Evolutionary conservation across 805 yeast genomes (phyloP).

Genomic region (Hanseniaspora pseudoguilliermondii): DNA sequence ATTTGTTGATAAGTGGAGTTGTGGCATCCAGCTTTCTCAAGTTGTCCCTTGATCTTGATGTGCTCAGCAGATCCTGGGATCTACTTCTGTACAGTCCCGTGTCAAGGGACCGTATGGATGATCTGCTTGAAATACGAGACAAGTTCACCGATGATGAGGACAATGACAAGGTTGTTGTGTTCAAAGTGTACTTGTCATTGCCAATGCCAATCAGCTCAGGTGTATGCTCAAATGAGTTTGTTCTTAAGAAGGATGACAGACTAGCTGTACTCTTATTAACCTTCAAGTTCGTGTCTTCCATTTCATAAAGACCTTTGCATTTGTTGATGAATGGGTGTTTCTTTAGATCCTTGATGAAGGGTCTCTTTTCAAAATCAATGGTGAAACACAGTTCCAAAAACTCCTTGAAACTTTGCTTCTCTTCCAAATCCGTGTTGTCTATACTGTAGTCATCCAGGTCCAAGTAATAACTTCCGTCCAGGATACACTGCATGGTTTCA

Average conservation of each 20-base stretch:
- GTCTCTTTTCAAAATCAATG: conserved; percentile 34
- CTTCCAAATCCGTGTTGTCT: conserved; percentile 41
- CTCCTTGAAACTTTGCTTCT: conserved; percentile 36
- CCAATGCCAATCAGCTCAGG: background rate
- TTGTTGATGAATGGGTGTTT: conserved; percentile 32
- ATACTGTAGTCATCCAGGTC: conserved; percentile 56
- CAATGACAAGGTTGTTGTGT: background rate
- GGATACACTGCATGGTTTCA: conserved; percentile 56
- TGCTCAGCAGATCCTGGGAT: background rate
- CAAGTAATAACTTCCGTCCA: conserved; percentile 42
- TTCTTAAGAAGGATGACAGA: background rate
- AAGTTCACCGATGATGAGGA: background rate
- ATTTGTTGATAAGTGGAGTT: background rate
- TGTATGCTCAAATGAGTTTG: background rate
- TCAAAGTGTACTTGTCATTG: background rate
- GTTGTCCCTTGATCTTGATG: background rate
- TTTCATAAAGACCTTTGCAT: conserved; percentile 11
- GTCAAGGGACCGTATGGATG: background rate
- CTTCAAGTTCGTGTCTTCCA: background rate
- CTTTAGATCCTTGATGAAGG: conserved; percentile 34
- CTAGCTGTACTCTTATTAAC: conserved; percentile 7
- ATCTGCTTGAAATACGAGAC: background rate
- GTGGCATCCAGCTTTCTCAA: background rate
- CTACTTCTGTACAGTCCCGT: conserved; percentile 9
- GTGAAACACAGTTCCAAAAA: conserved; percentile 45